These are phyloP conservation scores for Russula ochroleuca DNA, from an alignment of 768 basidiomycete genomes.

Conservation along the genomic window DNA sequence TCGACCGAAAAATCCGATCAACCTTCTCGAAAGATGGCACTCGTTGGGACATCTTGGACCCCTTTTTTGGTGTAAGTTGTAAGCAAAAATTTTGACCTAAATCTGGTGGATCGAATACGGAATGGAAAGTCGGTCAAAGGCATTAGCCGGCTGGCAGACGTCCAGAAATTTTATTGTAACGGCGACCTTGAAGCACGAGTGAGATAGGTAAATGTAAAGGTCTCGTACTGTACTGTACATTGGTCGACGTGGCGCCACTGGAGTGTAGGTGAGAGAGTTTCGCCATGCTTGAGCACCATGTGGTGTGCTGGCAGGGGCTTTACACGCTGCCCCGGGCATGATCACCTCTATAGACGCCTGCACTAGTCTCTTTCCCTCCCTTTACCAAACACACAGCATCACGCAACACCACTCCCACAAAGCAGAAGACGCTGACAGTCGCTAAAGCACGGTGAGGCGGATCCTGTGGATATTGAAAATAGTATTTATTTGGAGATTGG, in stretches of 20 bases:
- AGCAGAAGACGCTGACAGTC: not conserved
- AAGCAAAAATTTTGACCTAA: no score
- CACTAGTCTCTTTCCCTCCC: not conserved
- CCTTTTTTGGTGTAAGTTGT: no score
- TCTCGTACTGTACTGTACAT: no score
- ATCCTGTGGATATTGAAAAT: not conserved
- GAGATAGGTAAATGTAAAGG: no score
- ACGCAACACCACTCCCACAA: not conserved
- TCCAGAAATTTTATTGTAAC: no score
- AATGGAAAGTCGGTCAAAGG: no score
- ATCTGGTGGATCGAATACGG: no score
- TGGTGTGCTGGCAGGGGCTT: conserved; percentile 14
- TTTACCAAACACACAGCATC: not conserved
- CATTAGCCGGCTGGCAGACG: no score
- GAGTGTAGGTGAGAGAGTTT: conserved; percentile 18
- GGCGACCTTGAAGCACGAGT: no score
- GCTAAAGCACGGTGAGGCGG: not conserved
- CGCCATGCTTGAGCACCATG: conserved; percentile 4
- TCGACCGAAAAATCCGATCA: no score
- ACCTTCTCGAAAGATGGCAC: no score
- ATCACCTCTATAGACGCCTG: not conserved
- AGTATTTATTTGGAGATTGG: not conserved
- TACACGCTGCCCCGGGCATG: not conserved
- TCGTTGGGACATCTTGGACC: no score
- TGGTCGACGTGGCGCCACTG: not conserved